phyloP scores from a whole-genome alignment of 2,329 filamentous ascomycete genomes.

The Paecilomyces sp. region DNA sequence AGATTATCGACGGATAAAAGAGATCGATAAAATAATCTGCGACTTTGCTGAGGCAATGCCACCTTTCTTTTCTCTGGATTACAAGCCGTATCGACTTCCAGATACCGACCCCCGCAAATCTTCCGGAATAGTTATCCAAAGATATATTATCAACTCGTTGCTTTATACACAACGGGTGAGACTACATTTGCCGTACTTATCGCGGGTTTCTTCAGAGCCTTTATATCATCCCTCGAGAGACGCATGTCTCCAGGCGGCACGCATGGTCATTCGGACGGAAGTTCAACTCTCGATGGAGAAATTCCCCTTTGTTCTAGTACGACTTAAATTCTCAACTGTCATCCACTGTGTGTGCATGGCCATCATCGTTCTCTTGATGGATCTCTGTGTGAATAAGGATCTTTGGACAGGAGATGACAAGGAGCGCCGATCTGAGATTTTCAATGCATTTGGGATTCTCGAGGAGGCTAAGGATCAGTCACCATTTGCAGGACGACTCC shows the following conservation, averaged over 20 bases:
- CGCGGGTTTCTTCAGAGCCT: constrained; percentile 18
- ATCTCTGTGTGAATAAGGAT: constrained; percentile 25
- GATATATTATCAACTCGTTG: constrained; percentile 28
- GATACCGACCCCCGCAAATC: constrained; percentile 4
- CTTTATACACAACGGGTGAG: constrained; percentile 29
- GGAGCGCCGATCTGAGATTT: constrained; percentile 21
- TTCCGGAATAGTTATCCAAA: constrained; percentile 20
- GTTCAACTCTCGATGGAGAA: constrained; percentile 12
- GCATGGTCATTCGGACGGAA: constrained; percentile 22
- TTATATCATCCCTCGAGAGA: constrained; percentile 25
- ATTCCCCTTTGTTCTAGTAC: constrained; percentile 13
- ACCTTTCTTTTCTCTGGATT: constrained; percentile 23
- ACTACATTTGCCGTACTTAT: constrained; percentile 32
- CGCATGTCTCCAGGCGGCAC: constrained; percentile 26
- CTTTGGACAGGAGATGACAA: constrained; percentile 15
- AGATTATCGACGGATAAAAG: constrained; percentile 23
- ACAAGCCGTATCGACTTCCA: not conserved
- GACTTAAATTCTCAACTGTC: constrained; percentile 20
- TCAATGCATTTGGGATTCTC: constrained; percentile 24
- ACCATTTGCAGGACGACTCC: constrained; percentile 18
- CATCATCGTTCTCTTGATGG: constrained; percentile 31
- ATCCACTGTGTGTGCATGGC: constrained; percentile 31
- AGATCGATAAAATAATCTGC: constrained; percentile 27
- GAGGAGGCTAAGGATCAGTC: constrained; percentile 24
- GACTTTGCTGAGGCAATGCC: constrained; percentile 22